Evolutionary conservation across 805 yeast species (phyloP), one percentile per base, ranked within the genome.

Genomic region (Yamadazyma ubonensis): DNA sequence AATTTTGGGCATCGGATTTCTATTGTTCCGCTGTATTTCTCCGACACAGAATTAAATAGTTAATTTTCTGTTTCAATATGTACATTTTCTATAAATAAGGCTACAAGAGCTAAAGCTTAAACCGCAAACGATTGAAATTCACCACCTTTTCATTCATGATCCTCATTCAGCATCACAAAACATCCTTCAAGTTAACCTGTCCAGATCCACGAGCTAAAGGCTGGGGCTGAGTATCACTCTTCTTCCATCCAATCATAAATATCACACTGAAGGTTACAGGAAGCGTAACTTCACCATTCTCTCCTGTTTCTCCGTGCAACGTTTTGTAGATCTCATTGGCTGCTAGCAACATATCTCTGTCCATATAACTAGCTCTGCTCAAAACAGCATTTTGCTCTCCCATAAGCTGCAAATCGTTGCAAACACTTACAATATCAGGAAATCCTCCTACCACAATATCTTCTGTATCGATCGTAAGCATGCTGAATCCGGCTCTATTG

Each of bases 241-340:
- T 79, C 57, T 85, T 87, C 96, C 96, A 87, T 2, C 95, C 96
- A 55, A 87, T 84, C 88, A 86, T 82, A 56, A 82, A 83, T 18
- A 86, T 77, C 39, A 87, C 76, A 44, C 87, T 67, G 61, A 77
- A 87, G 0, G 95, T 86, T 7, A 87, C 89, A 1, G 95, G 95
- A n/a, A 86, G 57, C 0, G 78, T 65, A 51, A 49, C 67, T 5
- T 48, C 37, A 2, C 71, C 77, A 11, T 65, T 48, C 2, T 61
- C 65, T 43, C 76, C 86, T 5, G 57, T 57, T 34, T 81, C 83
- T 2, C 88, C 89, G 56, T 87, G 91, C 57, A 87, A 65, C 5
- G 77, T 66, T 46, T 70, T 71, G 58, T 87, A 87, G 25, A 87
- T 84, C 18, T 86, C 83, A 44, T 83, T 83, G 0, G 91, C 81